Percentiles rank a stretch among this genome's conserved stretches.
Evolutionary conservation across 495 filamentous ascomycete genomes (phyloP).

Genomic region (Clohesyomyces aquaticus): DNA sequence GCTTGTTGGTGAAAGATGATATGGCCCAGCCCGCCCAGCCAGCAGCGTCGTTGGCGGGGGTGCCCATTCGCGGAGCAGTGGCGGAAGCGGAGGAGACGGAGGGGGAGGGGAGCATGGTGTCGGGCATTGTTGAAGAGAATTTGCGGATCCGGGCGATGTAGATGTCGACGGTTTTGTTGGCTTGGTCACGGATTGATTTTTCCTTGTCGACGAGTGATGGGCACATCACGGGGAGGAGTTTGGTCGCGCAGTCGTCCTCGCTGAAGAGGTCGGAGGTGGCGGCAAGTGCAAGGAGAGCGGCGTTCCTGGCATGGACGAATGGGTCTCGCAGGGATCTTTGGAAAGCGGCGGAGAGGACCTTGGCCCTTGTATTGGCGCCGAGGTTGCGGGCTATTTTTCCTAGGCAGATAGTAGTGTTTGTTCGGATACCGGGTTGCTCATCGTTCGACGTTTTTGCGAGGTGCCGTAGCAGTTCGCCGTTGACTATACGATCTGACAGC

Average conservation of each 20-base stretch:
- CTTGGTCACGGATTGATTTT: constrained; percentile 86
- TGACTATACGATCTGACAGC: constrained; percentile 87
- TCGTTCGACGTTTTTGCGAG: constrained; percentile 96
- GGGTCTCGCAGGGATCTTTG: constrained; percentile 86
- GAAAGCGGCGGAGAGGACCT: constrained; percentile 92
- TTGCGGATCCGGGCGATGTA: constrained; percentile 85
- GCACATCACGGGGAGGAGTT: constrained; percentile 81
- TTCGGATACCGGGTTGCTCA: constrained; percentile 94
- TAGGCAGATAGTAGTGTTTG: constrained; percentile 96
- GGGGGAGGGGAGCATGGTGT: constrained; percentile 65
- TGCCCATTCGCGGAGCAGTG: constrained; percentile 69
- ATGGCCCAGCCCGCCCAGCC: constrained; percentile 99
- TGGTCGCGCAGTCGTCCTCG: constrained; percentile 85
- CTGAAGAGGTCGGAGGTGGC: constrained; percentile 85
- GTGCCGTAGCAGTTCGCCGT: constrained; percentile 88
- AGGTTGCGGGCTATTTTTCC: constrained; percentile 93
- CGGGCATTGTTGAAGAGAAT: constrained; percentile 74
- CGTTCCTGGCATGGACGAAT: constrained; percentile 90
- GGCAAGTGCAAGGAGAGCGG: constrained; percentile 79
- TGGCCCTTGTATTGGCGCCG: constrained; percentile 73
- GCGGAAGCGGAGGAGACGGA: constrained; percentile 45
- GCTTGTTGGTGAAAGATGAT: constrained; percentile 96
- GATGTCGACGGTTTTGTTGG: constrained; percentile 85
- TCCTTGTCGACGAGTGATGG: constrained; percentile 85
- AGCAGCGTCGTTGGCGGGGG: constrained; percentile 68